A percentile compares a stretch with the other conserved stretches of the same genome.
Evolutionary conservation across 2,329 filamentous ascomycete genomes (phyloP).

Genomic region (Diaporthe eres): DNA sequence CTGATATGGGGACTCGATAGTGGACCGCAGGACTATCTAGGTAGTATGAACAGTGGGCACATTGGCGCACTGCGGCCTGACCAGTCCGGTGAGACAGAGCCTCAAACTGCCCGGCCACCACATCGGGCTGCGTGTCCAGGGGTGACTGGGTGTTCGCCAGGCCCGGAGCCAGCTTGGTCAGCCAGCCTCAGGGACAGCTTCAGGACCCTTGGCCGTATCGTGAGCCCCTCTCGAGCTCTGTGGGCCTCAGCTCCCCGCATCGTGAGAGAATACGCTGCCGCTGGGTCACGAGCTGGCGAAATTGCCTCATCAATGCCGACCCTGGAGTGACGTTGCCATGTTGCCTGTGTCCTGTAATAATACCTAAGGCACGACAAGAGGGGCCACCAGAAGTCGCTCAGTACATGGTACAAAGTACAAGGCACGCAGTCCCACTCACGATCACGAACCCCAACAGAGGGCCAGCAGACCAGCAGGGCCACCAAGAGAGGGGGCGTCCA

Average conservation of each 20-base stretch:
- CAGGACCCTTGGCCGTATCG: slow-evolving; percentile 6
- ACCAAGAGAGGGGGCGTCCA: neutral
- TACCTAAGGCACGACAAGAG: neutral
- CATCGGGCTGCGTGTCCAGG: slow-evolving; percentile 15
- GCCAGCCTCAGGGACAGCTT: neutral
- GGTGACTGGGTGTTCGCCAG: slow-evolving; percentile 22
- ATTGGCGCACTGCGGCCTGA: slow-evolving; percentile 24
- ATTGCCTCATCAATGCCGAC: slow-evolving; percentile 34
- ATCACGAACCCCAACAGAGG: neutral
- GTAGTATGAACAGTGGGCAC: neutral
- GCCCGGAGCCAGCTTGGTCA: slow-evolving; percentile 14
- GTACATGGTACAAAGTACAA: slow-evolving; percentile 19
- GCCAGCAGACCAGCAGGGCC: neutral
- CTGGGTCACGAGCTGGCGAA: slow-evolving; percentile 18
- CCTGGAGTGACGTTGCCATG: slow-evolving; percentile 24
- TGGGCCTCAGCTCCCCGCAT: slow-evolving; percentile 8
- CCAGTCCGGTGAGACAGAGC: slow-evolving; percentile 33
- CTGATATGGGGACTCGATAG: slow-evolving; percentile 1
- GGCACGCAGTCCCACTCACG: slow-evolving; percentile 6
- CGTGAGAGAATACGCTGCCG: slow-evolving; percentile 28
- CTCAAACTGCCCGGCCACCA: slow-evolving; percentile 37
- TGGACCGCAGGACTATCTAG: neutral
- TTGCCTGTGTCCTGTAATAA: slow-evolving; percentile 3
- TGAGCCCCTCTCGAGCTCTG: neutral
- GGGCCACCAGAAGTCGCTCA: neutral